These are phyloP conservation scores for Pinus albicaulis DNA, from an alignment of 75 land plant genomes.

Conservation along the genomic window DNA sequence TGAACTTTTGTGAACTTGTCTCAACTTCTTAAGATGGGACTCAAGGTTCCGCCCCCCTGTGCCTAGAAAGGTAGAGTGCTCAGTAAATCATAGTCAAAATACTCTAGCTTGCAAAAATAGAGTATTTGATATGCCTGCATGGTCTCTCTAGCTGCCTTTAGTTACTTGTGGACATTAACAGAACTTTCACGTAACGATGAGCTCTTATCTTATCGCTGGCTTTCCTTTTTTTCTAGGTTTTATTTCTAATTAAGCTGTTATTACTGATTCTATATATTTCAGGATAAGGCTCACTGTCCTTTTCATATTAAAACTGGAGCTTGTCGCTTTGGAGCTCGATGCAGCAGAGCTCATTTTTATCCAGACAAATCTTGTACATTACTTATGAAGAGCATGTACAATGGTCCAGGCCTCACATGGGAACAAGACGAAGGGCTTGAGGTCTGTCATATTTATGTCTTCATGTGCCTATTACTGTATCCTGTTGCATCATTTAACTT, in stretches of 20 bases:
- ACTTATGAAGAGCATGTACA: conserved; percentile 95
- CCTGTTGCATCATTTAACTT: conserved; percentile 12
- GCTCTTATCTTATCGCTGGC: background rate
- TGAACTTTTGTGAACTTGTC: no score
- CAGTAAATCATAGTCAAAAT: no score
- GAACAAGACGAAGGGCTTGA: conserved; percentile 98
- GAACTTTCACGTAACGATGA: background rate
- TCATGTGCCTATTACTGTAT: conserved; percentile 33
- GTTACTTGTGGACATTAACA: no score
- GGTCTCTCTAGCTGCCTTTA: background rate
- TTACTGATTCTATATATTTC: conserved; percentile 10
- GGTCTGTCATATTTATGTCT: conserved; percentile 64
- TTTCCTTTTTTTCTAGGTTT: background rate
- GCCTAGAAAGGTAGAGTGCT: no score
- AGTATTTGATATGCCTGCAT: no score
- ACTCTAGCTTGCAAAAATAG: no score
- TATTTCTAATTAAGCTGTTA: background rate
- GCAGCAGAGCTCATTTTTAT: conserved; percentile 94
- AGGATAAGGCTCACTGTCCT: conserved; percentile 98
- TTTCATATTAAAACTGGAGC: conserved; percentile 95
- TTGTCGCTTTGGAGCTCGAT: conserved; percentile 94
- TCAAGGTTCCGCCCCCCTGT: no score
- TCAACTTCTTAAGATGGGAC: no score
- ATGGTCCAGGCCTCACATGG: conserved; percentile 94
- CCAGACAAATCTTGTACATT: conserved; percentile 97